Evolutionary conservation across 2,329 filamentous ascomycete species (phyloP).

Genomic region (Aspergillus awamori): DNA sequence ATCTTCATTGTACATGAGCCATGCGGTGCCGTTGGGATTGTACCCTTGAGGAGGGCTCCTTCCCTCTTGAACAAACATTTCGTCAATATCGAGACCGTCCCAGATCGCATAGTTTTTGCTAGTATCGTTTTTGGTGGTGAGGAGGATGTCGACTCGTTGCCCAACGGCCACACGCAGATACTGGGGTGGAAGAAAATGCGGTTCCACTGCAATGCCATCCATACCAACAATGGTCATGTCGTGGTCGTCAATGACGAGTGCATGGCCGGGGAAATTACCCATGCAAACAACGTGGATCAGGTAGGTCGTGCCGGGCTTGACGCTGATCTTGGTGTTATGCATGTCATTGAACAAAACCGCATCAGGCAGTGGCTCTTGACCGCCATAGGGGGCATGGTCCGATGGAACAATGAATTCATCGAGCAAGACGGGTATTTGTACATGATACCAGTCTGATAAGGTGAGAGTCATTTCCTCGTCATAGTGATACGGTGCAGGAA

Average conservation of each 20-base stretch:
- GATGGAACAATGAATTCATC: slow-evolving; percentile 42
- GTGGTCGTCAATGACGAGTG: slow-evolving; percentile 51
- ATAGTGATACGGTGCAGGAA: slow-evolving; percentile 60
- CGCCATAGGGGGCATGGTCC: slow-evolving; percentile 51
- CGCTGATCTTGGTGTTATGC: slow-evolving; percentile 59
- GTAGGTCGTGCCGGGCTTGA: slow-evolving; percentile 71
- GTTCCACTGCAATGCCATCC: slow-evolving; percentile 39
- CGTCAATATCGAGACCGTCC: slow-evolving; percentile 68
- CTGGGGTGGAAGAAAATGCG: slow-evolving; percentile 52
- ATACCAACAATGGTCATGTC: slow-evolving; percentile 43
- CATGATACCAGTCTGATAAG: slow-evolving; percentile 73
- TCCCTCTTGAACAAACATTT: slow-evolving; percentile 38
- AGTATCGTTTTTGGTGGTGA: slow-evolving; percentile 65
- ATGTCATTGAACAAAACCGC: slow-evolving; percentile 73
- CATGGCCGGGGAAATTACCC: slow-evolving; percentile 65
- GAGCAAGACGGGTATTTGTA: slow-evolving; percentile 55
- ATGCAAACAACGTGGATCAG: slow-evolving; percentile 73
- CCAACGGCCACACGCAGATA: slow-evolving; percentile 69
- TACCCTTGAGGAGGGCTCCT: slow-evolving; percentile 62
- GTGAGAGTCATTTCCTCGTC: slow-evolving; percentile 68
- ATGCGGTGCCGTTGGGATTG: slow-evolving; percentile 57
- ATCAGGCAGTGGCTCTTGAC: slow-evolving; percentile 67
- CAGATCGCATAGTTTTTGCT: slow-evolving; percentile 68
- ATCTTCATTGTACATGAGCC: slow-evolving; percentile 57
- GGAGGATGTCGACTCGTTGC: slow-evolving; percentile 60